These are phyloP conservation scores for Parastagonospora nodorum DNA, from an alignment of 2,329 filamentous ascomycete species.

Conservation along the genomic window DNA sequence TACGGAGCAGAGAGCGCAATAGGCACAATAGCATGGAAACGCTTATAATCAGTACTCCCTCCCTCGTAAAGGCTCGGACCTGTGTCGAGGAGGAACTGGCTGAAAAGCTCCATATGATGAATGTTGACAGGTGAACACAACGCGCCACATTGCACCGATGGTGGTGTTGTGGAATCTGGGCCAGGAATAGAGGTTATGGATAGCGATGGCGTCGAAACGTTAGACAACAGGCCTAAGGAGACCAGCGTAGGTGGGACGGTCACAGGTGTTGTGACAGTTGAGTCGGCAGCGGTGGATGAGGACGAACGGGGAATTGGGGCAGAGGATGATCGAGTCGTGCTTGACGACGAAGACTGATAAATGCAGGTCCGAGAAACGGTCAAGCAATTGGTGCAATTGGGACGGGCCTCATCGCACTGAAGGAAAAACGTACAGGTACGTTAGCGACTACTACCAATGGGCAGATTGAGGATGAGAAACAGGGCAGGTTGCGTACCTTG, in stretches of 20 bases:
- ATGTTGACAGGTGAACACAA: slow-evolving; percentile 13
- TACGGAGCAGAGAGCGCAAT: slow-evolving; percentile 18
- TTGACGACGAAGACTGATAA: slow-evolving; percentile 11
- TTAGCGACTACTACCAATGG: background rate
- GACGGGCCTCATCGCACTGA: slow-evolving; percentile 26
- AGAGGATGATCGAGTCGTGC: background rate
- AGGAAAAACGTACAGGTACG: background rate
- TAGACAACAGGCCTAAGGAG: background rate
- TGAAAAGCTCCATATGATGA: slow-evolving; percentile 26
- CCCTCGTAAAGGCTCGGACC: slow-evolving; percentile 7
- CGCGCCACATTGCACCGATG: slow-evolving; percentile 4
- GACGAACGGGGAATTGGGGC: background rate
- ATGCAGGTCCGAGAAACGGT: slow-evolving; percentile 15
- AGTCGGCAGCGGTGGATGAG: background rate
- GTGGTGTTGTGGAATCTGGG: slow-evolving; percentile 2
- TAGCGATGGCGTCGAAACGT: slow-evolving; percentile 3
- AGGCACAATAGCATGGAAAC: slow-evolving; percentile 12
- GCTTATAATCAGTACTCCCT: slow-evolving; percentile 1
- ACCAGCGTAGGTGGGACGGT: background rate
- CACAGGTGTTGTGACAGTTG: background rate
- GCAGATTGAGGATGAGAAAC: background rate
- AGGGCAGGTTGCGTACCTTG: slow-evolving; percentile 17
- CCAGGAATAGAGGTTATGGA: slow-evolving; percentile 1
- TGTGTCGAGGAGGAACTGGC: slow-evolving; percentile 22
- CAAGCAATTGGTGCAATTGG: slow-evolving; percentile 22